Evolutionary conservation across 164 flowering plant genomes (phyloP).

Genomic region (Sextonia rubra): DNA sequence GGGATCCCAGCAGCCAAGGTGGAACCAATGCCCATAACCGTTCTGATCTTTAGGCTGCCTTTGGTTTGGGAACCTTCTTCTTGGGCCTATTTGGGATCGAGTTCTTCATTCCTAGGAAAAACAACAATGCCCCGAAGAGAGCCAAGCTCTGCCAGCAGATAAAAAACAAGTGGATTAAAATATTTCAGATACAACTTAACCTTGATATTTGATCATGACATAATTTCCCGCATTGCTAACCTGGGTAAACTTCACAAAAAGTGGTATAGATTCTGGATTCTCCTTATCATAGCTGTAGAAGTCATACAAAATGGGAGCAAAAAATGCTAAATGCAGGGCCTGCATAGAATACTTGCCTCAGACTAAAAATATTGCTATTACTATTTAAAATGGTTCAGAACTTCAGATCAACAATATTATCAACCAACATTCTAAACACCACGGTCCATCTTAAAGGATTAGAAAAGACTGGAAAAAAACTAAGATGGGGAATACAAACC

Average conservation of each 20-base stretch:
- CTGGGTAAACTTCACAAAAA: conserved; percentile 65
- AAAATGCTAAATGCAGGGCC: conserved; percentile 49
- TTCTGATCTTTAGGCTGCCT: conserved; percentile 28
- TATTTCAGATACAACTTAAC: not conserved
- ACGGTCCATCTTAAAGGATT: not conserved
- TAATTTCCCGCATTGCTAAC: conserved; percentile 24
- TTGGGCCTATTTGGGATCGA: conserved; percentile 46
- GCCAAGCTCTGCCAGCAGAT: conserved; percentile 49
- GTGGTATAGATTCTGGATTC: conserved; percentile 44
- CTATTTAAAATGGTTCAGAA: too few relatives aligned
- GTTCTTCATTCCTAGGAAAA: conserved; percentile 72
- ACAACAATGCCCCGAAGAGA: conserved; percentile 59
- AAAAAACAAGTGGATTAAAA: not conserved
- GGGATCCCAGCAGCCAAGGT: not conserved
- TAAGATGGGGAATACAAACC: conserved; percentile 32
- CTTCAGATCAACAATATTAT: not conserved
- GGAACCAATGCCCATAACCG: not conserved
- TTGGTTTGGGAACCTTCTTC: conserved; percentile 44
- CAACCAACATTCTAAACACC: not conserved
- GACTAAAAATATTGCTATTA: not conserved
- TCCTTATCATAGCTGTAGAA: conserved; percentile 69
- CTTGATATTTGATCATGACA: not conserved
- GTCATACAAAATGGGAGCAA: conserved; percentile 63
- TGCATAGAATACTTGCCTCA: conserved; percentile 15
- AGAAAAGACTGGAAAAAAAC: too few relatives aligned